These are phyloP conservation scores for Metrosideros polymorpha DNA, from an alignment of 441 rosid species.

Conservation along the genomic window DNA sequence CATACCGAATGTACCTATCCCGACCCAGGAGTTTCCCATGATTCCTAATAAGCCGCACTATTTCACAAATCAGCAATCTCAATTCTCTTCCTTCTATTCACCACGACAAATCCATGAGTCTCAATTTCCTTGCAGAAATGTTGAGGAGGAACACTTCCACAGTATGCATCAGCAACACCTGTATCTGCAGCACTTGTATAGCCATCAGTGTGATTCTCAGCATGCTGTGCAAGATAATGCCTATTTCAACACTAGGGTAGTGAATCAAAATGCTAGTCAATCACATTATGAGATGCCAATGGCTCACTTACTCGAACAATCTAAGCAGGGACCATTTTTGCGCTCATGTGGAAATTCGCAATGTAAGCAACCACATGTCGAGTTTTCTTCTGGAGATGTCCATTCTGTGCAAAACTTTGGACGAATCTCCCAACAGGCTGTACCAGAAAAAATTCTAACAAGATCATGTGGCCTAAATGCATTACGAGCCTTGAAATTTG, in stretches of 20 bases:
- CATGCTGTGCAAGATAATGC: constrained; percentile 26
- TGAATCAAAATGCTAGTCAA: constrained; percentile 25
- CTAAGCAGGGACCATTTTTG: constrained; percentile 33
- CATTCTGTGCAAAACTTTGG: constrained; percentile 24
- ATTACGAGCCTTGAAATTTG: constrained; percentile 37
- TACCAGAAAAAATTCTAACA: constrained; percentile 62
- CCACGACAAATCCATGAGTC: constrained; percentile 32
- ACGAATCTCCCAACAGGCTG: constrained; percentile 30
- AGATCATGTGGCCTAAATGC: constrained; percentile 52
- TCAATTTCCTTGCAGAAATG: constrained; percentile 39
- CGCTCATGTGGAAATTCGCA: constrained; percentile 18
- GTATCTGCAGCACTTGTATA: constrained; percentile 40
- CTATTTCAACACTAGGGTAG: constrained; percentile 16
- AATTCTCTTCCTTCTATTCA: constrained; percentile 31
- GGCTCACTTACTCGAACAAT: constrained; percentile 31
- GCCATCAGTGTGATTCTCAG: constrained; percentile 34
- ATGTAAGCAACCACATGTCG: constrained; percentile 18
- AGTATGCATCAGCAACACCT: constrained; percentile 42
- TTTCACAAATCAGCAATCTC: constrained; percentile 31
- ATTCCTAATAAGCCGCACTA: constrained; percentile 42
- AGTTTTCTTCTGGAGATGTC: constrained; percentile 9
- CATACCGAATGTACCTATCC: constrained; percentile 24
- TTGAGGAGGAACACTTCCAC: constrained; percentile 41
- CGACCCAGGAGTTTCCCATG: constrained; percentile 30
- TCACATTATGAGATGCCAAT: constrained; percentile 34